Evolutionary conservation across 1,139 yeast genomes (phyloP).

Genomic region (Protomyces lactucae-debilis): DNA sequence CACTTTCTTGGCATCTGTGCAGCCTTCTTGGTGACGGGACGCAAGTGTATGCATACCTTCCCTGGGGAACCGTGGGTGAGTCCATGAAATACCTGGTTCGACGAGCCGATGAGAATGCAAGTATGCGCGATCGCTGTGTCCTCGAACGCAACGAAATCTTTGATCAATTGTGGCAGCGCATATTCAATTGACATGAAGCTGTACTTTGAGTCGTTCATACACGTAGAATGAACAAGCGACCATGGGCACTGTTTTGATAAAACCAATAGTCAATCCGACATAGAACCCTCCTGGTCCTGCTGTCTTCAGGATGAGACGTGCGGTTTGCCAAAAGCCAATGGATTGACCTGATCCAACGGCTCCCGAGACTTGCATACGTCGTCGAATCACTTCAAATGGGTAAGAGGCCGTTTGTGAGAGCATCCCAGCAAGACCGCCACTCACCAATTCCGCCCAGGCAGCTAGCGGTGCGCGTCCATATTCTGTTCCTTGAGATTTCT

Average conservation of each 20-base stretch:
- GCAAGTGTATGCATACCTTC: constrained; percentile 84
- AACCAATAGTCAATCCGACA: constrained; percentile 92
- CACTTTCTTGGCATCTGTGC: constrained; percentile 71
- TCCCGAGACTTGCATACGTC: constrained; percentile 95
- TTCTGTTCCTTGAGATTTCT: constrained; percentile 27
- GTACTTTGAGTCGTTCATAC: constrained; percentile 75
- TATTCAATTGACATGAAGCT: constrained; percentile 49
- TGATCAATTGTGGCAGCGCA: constrained; percentile 4
- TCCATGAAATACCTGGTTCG: constrained; percentile 86
- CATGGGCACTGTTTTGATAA: constrained; percentile 93
- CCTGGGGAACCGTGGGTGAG: constrained; percentile 97
- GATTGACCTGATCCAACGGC: constrained; percentile 61
- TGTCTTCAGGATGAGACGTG: constrained; percentile 34
- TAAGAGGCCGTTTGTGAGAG: constrained; percentile 94
- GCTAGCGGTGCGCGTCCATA: constrained; percentile 55
- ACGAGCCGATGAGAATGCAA: constrained; percentile 77
- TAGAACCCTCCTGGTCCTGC: constrained; percentile 77
- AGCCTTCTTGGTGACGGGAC: constrained; percentile 47
- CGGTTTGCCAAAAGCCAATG: constrained; percentile 51
- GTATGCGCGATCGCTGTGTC: constrained; percentile 14
- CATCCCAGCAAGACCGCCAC: constrained; percentile 96
- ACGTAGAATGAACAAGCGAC: constrained; percentile 93
- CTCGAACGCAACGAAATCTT: constrained; percentile 16
- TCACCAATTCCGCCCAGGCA: constrained; percentile 86
- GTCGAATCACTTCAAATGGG: constrained; percentile 89